These are phyloP conservation scores for Rhodotorula graminis DNA, from an alignment of 768 basidiomycete species.

Conservation along the genomic window DNA sequence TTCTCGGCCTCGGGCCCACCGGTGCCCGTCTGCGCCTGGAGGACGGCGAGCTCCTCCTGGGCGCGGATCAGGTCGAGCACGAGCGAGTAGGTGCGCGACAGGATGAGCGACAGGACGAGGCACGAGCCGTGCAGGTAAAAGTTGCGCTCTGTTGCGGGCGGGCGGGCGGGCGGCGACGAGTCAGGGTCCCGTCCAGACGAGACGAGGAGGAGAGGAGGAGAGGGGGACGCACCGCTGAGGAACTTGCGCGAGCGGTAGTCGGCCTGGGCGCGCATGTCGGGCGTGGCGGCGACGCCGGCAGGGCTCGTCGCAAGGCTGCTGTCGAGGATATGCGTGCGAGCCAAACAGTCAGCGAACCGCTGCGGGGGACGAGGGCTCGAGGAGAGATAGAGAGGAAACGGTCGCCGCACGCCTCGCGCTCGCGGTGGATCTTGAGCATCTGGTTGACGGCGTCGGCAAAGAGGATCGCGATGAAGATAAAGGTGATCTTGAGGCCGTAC, in stretches of 20 bases:
- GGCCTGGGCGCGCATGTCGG: conserved; percentile 73
- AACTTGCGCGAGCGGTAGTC: conserved; percentile 87
- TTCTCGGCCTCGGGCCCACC: conserved; percentile 68
- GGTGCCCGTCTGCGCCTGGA: conserved; percentile 57
- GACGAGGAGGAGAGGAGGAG: not conserved
- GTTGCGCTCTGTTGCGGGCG: conserved; percentile 77
- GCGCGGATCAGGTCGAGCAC: conserved; percentile 83
- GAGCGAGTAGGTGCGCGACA: conserved; percentile 88
- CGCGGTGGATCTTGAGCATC: conserved; percentile 60
- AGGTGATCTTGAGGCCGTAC: conserved; percentile 43
- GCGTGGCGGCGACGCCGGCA: conserved; percentile 41
- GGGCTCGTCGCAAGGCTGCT: conserved; percentile 31
- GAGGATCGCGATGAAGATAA: conserved; percentile 72
- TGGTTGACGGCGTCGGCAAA: conserved; percentile 89
- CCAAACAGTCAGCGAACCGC: not conserved
- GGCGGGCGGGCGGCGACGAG: too few relatives aligned
- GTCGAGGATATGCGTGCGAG: too few relatives aligned
- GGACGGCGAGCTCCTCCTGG: conserved; percentile 77
- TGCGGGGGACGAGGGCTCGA: not conserved
- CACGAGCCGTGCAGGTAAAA: conserved; percentile 80
- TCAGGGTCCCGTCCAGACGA: too few relatives aligned
- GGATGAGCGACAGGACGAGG: conserved; percentile 89
- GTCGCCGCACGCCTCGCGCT: conserved; percentile 23
- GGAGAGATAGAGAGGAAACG: not conserved
- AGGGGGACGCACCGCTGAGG: conserved; percentile 58